A percentile compares a stretch with the other conserved stretches of the same genome.
Evolutionary conservation across 2,329 filamentous ascomycete genomes (phyloP).

Genomic region (Arachnopeziza araneosa): DNA sequence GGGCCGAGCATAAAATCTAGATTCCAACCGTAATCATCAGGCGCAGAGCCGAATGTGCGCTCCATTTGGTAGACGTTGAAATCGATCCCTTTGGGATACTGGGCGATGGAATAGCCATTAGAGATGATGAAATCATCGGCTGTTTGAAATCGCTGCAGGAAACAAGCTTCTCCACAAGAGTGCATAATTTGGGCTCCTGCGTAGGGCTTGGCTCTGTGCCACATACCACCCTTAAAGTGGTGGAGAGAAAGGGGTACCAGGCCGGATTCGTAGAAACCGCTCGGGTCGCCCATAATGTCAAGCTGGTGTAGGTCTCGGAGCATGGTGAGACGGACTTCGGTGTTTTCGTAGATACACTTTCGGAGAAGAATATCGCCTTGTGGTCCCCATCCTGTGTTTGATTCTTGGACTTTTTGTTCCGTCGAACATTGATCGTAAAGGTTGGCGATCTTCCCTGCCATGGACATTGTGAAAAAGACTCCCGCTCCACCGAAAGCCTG

Average conservation of each 20-base stretch:
- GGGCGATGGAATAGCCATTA: slow-evolving; percentile 28
- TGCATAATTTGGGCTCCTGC: slow-evolving; percentile 25
- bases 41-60: slow-evolving; percentile 23
- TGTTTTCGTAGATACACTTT: slow-evolving; percentile 30
- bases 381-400: slow-evolving; percentile 53
- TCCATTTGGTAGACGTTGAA: slow-evolving; percentile 30
- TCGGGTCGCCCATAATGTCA: slow-evolving; percentile 27
- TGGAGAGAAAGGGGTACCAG: slow-evolving; percentile 25
- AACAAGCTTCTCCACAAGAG: slow-evolving; percentile 29
- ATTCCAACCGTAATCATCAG: slow-evolving; percentile 29
- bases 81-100: slow-evolving; percentile 27
- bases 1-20: slow-evolving; percentile 46
- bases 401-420: slow-evolving; percentile 46
- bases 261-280: slow-evolving; percentile 30
- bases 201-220: slow-evolving; percentile 37
- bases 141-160: slow-evolving; percentile 27
- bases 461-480: slow-evolving; percentile 32
- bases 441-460: slow-evolving; percentile 42
- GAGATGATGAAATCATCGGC: slow-evolving; percentile 27
- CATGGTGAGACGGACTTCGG: slow-evolving; percentile 27
- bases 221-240: slow-evolving; percentile 43
- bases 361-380: slow-evolving; percentile 30
- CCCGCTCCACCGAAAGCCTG: slow-evolving; percentile 30
- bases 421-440: slow-evolving; percentile 42
- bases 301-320: slow-evolving; percentile 28